Evolutionary conservation across 2,329 filamentous ascomycete species (phyloP), one percentile per base, ranked within the genome.

Genomic region (Pyricularia pennisetigena): DNA sequence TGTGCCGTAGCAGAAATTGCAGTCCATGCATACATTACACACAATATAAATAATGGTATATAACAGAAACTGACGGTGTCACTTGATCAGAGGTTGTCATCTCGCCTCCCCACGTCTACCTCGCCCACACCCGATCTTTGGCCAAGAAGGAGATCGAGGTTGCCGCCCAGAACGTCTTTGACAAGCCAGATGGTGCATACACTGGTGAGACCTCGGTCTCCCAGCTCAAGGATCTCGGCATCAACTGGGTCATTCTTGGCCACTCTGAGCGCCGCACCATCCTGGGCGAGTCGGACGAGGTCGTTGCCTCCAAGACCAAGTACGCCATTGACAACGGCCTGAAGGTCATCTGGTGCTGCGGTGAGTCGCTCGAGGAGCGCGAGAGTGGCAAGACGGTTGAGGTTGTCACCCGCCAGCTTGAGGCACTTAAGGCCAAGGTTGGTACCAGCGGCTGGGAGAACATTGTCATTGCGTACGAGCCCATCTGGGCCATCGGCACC

Each of bases 401-500:
- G 66, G 90, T 95, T 71, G 91, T 96, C 75, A 95, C 91, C 74
- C 83, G 82, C 73, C 95, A 99, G 85, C 87, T 99, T 75, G 86
- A 88, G 72, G 93, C 93, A 72, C 92, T 79, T 72, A 89, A 93
- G 79, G 80, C 83, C 75, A 85, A 90, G 83, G 83, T 92, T 77
- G 74, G 74, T 68, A 32, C 54, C 54, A 83, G 87, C 75, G 92
- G 97, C 83, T 99, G 95, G 95, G 87, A 84, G 76, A 95, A 95
- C 85, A 87, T 99, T 72, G 95, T 99, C 78, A 87, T 99, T 76
- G 95, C 95, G 76, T 99, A 99, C 82, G 95, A 99, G 87, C 95
- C 95, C 76, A 96, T 99, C 85, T 99, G 95, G 94, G 93, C 88
- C 78, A 91, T 89, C 74, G 94, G 94, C 74, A 98, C 95, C 73